These are phyloP conservation scores for Coccomyxa sp. DNA, from an alignment of 139 green algal species.

Conservation along the genomic window DNA sequence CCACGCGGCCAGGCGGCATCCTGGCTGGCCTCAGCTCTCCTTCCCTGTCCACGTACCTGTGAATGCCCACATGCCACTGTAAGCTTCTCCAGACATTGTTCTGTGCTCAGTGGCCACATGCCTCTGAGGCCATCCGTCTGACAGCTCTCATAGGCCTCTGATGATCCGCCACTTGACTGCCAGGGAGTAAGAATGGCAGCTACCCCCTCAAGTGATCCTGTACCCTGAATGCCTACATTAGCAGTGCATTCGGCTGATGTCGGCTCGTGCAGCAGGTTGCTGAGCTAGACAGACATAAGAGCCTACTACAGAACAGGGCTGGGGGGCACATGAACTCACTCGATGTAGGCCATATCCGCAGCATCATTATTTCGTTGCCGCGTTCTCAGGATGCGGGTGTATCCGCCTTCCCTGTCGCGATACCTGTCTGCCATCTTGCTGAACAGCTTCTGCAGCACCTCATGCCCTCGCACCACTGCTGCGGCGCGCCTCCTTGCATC, in stretches of 20 bases:
- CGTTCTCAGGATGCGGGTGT: constrained; percentile 80
- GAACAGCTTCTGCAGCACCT: constrained; percentile 85
- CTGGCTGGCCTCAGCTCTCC: constrained; percentile 76
- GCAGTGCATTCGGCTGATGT: neutral
- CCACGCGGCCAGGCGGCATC: constrained; percentile 15
- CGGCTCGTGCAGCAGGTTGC: neutral
- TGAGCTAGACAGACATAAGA: neutral
- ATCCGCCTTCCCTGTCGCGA: constrained; percentile 77
- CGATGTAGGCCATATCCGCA: constrained; percentile 86
- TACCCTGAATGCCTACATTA: too few species aligned
- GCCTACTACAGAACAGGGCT: too few species aligned
- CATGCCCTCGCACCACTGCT: constrained; percentile 68
- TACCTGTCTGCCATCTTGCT: constrained; percentile 79
- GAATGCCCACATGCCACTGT: too few species aligned
- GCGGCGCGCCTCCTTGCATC: constrained; percentile 43
- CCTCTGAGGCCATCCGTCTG: neutral
- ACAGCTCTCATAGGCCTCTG: too few species aligned
- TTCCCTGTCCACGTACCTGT: constrained; percentile 78
- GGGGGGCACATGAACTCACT: too few species aligned
- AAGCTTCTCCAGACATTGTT: too few species aligned
- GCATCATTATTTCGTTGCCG: constrained; percentile 64
- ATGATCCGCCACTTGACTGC: too few species aligned
- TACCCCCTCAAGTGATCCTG: too few species aligned
- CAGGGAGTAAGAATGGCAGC: neutral
- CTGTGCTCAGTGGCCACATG: too few species aligned